These are phyloP conservation scores for Corniculantispora saksenae DNA, from an alignment of 2,329 filamentous ascomycete genomes.

Conservation along the genomic window DNA sequence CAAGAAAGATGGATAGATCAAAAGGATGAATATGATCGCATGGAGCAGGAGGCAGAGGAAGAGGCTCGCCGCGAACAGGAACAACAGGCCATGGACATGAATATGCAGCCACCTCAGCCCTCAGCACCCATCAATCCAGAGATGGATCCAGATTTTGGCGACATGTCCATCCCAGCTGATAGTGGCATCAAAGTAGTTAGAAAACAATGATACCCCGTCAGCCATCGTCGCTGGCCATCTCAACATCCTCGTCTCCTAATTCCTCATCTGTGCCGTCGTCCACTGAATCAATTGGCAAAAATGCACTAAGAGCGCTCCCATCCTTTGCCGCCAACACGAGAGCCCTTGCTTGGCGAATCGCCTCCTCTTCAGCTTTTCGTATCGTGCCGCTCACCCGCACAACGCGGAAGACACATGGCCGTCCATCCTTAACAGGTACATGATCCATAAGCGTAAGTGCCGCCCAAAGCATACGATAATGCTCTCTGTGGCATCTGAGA, in stretches of 20 bases:
- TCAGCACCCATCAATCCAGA: conserved; percentile 28
- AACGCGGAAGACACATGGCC: conserved; percentile 77
- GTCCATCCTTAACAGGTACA: conserved; percentile 61
- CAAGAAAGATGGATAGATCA: conserved; percentile 95
- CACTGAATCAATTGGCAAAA: conserved; percentile 13
- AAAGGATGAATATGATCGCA: conserved; percentile 82
- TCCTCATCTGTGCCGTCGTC: conserved; percentile 40
- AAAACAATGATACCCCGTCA: conserved; percentile 57
- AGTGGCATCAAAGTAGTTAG: conserved; percentile 72
- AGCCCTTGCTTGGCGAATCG: conserved; percentile 72
- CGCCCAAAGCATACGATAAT: conserved; percentile 88
- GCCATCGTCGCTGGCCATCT: conserved; percentile 44
- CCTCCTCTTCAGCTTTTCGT: conserved; percentile 86
- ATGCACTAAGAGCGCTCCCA: conserved; percentile 31
- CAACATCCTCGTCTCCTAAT: conserved; percentile 49
- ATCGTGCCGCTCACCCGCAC: conserved; percentile 91
- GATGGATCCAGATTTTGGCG: conserved; percentile 51
- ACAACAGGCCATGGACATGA: conserved; percentile 40
- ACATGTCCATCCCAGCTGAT: conserved; percentile 54
- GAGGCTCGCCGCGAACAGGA: conserved; percentile 58
- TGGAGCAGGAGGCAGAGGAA: conserved; percentile 74
- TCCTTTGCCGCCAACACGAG: conserved; percentile 69
- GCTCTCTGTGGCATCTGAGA: conserved; percentile 75
- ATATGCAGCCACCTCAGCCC: conserved; percentile 26
- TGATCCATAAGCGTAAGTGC: conserved; percentile 78